Base-by-base conservation (phyloP, 1,284 basidiomycete species). In the Ganoderma sp. region DNA sequence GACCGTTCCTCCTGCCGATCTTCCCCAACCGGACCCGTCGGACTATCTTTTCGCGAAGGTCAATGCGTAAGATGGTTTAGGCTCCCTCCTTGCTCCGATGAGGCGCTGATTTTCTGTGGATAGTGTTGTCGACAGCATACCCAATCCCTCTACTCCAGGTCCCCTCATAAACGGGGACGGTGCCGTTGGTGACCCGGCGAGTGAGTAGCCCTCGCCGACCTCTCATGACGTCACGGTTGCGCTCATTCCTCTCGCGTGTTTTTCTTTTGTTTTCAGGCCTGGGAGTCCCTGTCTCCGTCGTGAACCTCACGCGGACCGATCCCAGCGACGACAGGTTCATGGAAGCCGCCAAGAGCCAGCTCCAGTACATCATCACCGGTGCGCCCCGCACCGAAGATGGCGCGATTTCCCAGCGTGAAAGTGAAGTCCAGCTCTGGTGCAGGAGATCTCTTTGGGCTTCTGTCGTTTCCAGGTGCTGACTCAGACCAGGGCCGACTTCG, bases 171-270 rank as follows among this genome's bases (percentile, higher is more conserved):
- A 78, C 65, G 80, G 78, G 50, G 82, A 87, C 69, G 88, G 85
- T 3, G 85, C 89, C 2, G 86, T 88, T 0, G 92, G 86, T 2
- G 92, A 94, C 78, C 92, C 92, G 8, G 88, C 91, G 2, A 88
- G 87, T 84, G 75, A 65, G 82, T 79, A 41, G 25, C 42, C 41
- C 12, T 15, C 25, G 25, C 25, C 25, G 25, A 2, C 25, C 25
- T 28, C 25, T 28, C 25, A 28, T 28, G 25, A 28, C 25, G 25
- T 28, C 25, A 28, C 2, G 25, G 25, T 28, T 28, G 25, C 25
- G 25, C 25, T 28, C 22, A 56, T 12, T 22, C 3, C 2, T 12
- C 19, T 9, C 19, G 60, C 14, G 3, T 32, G 32, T 5, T 32
- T 32, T 32, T 32, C 32, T 32, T 32, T 28, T 28, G 1, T 54